Percentiles rank a stretch among this genome's conserved stretches.
phyloP scores from a whole-genome alignment of 768 basidiomycete species.

The Suillus brevipes region DNA sequence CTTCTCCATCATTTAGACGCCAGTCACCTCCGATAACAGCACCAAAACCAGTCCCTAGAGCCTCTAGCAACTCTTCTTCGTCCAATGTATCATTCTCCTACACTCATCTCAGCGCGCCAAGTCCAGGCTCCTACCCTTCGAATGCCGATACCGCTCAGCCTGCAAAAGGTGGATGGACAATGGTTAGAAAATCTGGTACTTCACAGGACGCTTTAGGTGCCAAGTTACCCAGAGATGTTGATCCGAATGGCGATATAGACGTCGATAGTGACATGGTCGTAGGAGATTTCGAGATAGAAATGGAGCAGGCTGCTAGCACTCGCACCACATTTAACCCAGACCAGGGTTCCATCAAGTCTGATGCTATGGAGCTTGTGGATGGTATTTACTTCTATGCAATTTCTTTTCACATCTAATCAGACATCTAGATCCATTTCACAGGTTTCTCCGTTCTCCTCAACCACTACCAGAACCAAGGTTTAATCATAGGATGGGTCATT shows the following conservation, averaged over 20 bases:
- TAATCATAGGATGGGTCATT: conserved; percentile 12
- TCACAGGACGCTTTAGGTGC: conserved; percentile 27
- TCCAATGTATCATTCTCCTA: conserved; percentile 78
- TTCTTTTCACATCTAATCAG: conserved; percentile 30
- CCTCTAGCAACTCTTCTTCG: conserved; percentile 51
- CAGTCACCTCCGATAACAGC: conserved; percentile 38
- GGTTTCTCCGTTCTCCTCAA: conserved; percentile 42
- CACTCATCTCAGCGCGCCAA: conserved; percentile 75
- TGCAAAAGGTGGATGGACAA: conserved; percentile 73
- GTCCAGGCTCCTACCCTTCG: conserved; percentile 73
- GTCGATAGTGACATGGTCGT: conserved; percentile 77
- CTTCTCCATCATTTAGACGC: conserved; percentile 23
- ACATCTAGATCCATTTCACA: conserved; percentile 58
- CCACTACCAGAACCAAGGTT: conserved; percentile 19
- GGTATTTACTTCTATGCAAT: conserved; percentile 47
- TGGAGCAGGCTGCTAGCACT: conserved; percentile 29
- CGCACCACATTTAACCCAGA: conserved; percentile 43
- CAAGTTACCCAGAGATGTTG: conserved; percentile 21
- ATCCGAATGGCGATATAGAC: conserved; percentile 52
- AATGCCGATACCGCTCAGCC: conserved; percentile 43
- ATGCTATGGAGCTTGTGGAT: conserved; percentile 73
- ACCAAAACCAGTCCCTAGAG: conserved; percentile 57
- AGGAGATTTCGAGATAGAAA: conserved; percentile 70
- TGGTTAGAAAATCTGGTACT: conserved; percentile 52
- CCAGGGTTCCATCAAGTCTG: conserved; percentile 55